Evolutionary conservation across 2,329 filamentous ascomycete genomes (phyloP).

Genomic region (Trichoderma hamatum): DNA sequence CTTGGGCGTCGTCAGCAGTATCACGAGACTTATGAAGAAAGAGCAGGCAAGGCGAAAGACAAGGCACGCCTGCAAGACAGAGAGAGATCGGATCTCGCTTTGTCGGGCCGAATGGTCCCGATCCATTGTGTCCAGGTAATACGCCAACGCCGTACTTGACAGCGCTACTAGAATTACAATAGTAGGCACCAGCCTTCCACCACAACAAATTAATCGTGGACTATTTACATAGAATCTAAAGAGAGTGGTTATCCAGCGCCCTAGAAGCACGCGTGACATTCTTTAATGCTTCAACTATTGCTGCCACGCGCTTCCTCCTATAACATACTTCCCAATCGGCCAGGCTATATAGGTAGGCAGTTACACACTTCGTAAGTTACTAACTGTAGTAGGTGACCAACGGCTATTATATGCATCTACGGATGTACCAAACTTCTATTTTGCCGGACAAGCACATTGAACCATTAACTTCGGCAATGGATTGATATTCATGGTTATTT

Average conservation of each 20-base stretch:
- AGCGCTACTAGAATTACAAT: not conserved
- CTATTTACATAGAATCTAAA: not conserved
- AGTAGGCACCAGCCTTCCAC: not conserved
- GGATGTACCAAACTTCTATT: not conserved
- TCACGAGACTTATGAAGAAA: not conserved
- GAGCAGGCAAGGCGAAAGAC: not conserved
- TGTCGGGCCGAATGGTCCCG: slow-evolving; percentile 13
- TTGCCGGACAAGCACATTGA: not conserved
- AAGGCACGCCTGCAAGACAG: not conserved
- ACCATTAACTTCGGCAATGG: not conserved
- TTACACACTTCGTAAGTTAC: not conserved
- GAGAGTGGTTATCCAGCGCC: not conserved
- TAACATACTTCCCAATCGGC: too few relatives aligned
- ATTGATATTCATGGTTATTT: not conserved
- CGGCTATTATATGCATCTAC: not conserved
- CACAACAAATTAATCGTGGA: not conserved
- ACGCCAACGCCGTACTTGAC: not conserved
- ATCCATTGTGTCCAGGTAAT: not conserved
- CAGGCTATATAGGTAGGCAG: too few relatives aligned
- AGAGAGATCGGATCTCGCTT: slow-evolving; percentile 20
- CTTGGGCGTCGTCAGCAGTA: not conserved
- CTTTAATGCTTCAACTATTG: not conserved
- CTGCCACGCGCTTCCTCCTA: not conserved
- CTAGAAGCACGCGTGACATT: not conserved
- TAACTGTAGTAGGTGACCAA: not conserved